Conservation (phyloP, 1,139 yeast species). For the Saccharomycopsis hybrid region DNA sequence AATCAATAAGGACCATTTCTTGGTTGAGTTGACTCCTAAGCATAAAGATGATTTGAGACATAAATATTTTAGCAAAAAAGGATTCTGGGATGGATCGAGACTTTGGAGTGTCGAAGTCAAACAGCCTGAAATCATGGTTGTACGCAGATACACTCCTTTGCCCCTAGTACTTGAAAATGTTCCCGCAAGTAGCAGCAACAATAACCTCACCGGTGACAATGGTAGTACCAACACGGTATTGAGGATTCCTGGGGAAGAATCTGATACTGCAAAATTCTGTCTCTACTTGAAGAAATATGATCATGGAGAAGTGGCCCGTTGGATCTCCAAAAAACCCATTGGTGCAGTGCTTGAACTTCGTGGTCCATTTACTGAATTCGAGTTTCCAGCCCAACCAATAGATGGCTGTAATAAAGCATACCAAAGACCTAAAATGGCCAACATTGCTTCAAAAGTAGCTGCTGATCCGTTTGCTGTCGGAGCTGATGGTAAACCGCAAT, state of each 20-base stretch:
- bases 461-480: constrained; percentile 37
- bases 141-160: constrained; percentile 80
- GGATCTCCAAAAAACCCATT: constrained; percentile 52
- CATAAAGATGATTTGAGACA: constrained; percentile 28
- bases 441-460: constrained; percentile 53
- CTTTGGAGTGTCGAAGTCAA: constrained; percentile 87
- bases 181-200: constrained; percentile 9
- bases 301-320: constrained; percentile 84
- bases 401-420: constrained; percentile 28
- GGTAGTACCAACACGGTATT: constrained; percentile 9
- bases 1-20: constrained; percentile 60
- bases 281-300: constrained; percentile 72
- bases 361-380: constrained; percentile 74
- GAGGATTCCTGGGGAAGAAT: constrained; percentile 34
- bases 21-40: constrained; percentile 71
- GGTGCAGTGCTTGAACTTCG: constrained; percentile 71
- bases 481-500: constrained; percentile 8
- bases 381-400: constrained; percentile 59
- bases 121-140: constrained; percentile 92
- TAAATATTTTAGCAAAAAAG: constrained; percentile 31
- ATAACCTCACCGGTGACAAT: background rate
- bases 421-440: constrained; percentile 59
- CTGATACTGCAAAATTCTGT: constrained; percentile 61
- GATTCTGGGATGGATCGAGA: constrained; percentile 65
- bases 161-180: constrained; percentile 51